Percentiles rank a stretch among this genome's conserved stretches.
These are phyloP conservation scores for Boletus fagicola DNA, from an alignment of 768 basidiomycete species.

Conservation along the genomic window DNA sequence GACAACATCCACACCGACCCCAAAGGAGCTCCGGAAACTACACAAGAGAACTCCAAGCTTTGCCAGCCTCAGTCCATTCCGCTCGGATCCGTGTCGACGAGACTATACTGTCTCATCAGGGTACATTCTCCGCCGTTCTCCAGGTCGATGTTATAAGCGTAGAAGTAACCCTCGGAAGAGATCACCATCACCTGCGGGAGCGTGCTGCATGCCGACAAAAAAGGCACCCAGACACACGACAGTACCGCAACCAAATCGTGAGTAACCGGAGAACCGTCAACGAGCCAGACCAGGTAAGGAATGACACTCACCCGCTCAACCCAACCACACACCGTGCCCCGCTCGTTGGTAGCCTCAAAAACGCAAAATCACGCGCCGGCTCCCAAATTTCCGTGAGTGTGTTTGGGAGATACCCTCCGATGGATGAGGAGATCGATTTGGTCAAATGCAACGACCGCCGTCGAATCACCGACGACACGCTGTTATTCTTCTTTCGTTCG, in stretches of 20 bases:
- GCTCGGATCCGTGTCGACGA: slow-evolving; percentile 28
- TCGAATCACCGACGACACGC: slow-evolving; percentile 63
- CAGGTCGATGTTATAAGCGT: slow-evolving; percentile 92
- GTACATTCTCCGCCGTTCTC: slow-evolving; percentile 96
- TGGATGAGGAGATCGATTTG: slow-evolving; percentile 69
- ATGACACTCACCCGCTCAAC: slow-evolving; percentile 70
- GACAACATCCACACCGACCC: not conserved
- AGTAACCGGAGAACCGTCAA: not conserved
- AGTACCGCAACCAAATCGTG: not conserved
- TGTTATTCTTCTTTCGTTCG: slow-evolving; percentile 58
- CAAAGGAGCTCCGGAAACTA: not conserved
- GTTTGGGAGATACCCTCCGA: slow-evolving; percentile 84
- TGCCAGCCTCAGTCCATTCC: slow-evolving; percentile 30
- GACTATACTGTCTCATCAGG: slow-evolving; percentile 88
- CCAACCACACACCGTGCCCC: slow-evolving; percentile 87
- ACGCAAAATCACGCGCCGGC: slow-evolving; percentile 92
- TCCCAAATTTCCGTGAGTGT: slow-evolving; percentile 97
- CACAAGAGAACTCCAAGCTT: not conserved
- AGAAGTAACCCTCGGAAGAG: slow-evolving; percentile 93
- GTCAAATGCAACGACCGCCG: slow-evolving; percentile 74
- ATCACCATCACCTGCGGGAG: slow-evolving; percentile 98
- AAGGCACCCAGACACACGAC: not conserved
- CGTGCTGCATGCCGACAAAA: slow-evolving; percentile 49
- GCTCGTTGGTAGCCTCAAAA: slow-evolving; percentile 72
- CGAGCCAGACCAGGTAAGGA: not conserved